These are phyloP conservation scores for Ettlia oleoabundans DNA, from an alignment of 139 green algal genomes.

Conservation along the genomic window DNA sequence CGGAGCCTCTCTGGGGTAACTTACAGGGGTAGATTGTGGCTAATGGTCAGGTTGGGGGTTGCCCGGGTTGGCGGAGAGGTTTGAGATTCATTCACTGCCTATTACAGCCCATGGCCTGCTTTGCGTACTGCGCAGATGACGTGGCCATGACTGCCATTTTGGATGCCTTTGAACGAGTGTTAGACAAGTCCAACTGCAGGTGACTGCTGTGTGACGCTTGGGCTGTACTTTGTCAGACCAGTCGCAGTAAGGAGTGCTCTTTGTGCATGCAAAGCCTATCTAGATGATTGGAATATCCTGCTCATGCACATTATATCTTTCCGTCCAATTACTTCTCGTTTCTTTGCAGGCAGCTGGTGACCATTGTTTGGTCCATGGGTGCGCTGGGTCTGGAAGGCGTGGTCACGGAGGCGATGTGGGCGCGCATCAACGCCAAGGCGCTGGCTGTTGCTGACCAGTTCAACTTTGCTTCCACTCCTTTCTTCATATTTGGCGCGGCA, in stretches of 20 bases:
- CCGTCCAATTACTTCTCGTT: background rate
- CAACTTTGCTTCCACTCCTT: conserved; percentile 3
- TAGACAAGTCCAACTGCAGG: conserved; percentile 5
- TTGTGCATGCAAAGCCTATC: no score
- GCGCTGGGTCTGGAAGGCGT: background rate
- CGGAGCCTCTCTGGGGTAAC: no score
- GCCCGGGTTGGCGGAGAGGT: no score
- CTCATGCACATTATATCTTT: no score
- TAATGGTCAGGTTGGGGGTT: no score
- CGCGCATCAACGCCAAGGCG: background rate
- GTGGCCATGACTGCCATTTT: conserved; percentile 8
- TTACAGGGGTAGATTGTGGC: no score
- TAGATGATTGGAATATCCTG: no score
- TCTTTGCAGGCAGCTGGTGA: conserved; percentile 22
- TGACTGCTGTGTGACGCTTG: no score
- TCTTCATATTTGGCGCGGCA: conserved; percentile 16
- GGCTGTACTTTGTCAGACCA: no score
- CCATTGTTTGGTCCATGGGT: conserved; percentile 2
- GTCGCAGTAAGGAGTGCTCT: no score
- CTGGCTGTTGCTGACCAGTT: background rate
- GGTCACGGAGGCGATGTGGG: conserved; percentile 3
- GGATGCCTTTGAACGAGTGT: background rate
- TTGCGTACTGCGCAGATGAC: conserved; percentile 3
- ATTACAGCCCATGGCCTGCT: no score
- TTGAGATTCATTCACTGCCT: no score